A percentile compares a stretch with the other conserved stretches of the same genome.
phyloP scores from a whole-genome alignment of 306 rosid genomes.

The Castanea sativa region DNA sequence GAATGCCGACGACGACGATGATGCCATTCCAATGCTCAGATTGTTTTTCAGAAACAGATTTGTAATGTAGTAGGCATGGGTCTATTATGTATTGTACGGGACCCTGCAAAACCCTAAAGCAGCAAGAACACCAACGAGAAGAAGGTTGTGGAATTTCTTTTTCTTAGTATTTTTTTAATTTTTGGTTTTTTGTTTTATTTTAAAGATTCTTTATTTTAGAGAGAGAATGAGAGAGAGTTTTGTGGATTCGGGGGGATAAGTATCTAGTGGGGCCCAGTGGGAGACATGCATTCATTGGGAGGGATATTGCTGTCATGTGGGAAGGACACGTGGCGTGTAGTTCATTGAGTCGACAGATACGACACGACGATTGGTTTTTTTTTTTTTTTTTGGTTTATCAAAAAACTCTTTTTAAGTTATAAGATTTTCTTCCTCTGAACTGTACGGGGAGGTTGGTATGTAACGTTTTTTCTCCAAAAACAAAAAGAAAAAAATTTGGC shows the following conservation, averaged over 20 bases:
- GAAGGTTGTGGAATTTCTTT: background rate
- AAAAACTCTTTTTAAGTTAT: too few relatives aligned
- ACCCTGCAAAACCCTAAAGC: slow-evolving; percentile 22
- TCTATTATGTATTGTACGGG: too few relatives aligned
- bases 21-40: slow-evolving; percentile 9
- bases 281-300: background rate
- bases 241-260: slow-evolving; percentile 15
- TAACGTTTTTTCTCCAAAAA: too few relatives aligned
- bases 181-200: background rate
- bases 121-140: background rate
- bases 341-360: background rate
- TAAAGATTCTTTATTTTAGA: too few relatives aligned
- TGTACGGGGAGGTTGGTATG: too few relatives aligned
- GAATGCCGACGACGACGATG: slow-evolving; percentile 55
- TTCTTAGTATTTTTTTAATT: background rate
- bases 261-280: slow-evolving; percentile 8
- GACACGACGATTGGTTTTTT: background rate
- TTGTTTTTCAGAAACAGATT: background rate
- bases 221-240: background rate
- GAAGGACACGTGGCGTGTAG: background rate
- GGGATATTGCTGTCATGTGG: background rate
- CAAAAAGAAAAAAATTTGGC: too few relatives aligned
- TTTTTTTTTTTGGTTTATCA: too few relatives aligned
- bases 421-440: too few relatives aligned
- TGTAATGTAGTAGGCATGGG: background rate